Conservation (phyloP, 345 rosid species). For the Hypericum perforatum region DNA sequence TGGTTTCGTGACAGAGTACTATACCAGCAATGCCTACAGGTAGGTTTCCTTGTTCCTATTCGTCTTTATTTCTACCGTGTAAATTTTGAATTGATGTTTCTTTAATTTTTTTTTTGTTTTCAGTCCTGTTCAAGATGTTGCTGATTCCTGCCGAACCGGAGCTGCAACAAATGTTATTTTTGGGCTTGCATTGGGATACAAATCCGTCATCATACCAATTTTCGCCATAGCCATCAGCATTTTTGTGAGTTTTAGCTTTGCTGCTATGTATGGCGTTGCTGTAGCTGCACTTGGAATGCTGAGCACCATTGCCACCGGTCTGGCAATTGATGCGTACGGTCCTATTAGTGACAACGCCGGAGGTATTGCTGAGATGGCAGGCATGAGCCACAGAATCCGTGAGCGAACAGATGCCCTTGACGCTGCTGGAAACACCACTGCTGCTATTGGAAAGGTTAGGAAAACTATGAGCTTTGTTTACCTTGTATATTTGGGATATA, state of each 20-base stretch:
- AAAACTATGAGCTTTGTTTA: too few relatives aligned
- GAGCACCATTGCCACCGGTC: conserved; percentile 74
- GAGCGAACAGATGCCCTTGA: conserved; percentile 87
- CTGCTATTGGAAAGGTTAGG: conserved; percentile 68
- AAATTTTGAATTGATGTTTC: too few relatives aligned
- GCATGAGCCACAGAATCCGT: conserved; percentile 71
- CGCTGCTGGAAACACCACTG: conserved; percentile 84
- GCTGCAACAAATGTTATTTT: conserved; percentile 77
- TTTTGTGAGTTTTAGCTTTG: conserved; percentile 66
- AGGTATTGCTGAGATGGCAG: conserved; percentile 86
- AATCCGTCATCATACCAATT: conserved; percentile 64
- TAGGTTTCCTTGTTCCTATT: too few relatives aligned
- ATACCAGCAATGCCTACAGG: too few relatives aligned
- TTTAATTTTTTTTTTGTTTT: too few relatives aligned
- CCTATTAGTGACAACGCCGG: conserved; percentile 85
- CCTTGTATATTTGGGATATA: too few relatives aligned
- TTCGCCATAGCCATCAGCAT: conserved; percentile 62
- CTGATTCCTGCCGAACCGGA: conserved; percentile 90
- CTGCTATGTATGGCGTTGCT: conserved; percentile 75
- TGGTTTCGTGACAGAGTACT: too few relatives aligned
- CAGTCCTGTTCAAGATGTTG: conserved; percentile 97
- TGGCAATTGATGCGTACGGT: conserved; percentile 81
- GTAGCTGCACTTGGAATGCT: conserved; percentile 82
- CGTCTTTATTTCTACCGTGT: too few relatives aligned
- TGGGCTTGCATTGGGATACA: conserved; percentile 74